phyloP scores from a whole-genome alignment of 2,329 filamentous ascomycete genomes.

The Phaeoacremonium minimum region DNA sequence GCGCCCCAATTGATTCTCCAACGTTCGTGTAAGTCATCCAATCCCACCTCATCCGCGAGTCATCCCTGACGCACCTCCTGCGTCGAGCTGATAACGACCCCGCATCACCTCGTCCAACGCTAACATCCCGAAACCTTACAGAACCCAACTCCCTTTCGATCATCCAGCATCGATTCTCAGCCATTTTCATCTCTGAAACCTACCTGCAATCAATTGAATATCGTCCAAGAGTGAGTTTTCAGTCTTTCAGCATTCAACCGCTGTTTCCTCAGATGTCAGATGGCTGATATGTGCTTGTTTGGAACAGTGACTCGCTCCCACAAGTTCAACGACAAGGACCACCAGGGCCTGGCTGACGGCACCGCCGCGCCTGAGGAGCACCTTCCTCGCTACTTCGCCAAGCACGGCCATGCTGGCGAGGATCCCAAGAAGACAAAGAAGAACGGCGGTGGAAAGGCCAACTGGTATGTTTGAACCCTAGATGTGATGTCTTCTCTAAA shows the following conservation, averaged over 20 bases:
- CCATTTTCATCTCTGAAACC: not conserved
- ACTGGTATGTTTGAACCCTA: conserved; percentile 64
- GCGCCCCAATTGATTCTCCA: too few species aligned
- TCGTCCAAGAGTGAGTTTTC: conserved; percentile 4
- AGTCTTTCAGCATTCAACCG: not conserved
- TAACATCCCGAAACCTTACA: not conserved
- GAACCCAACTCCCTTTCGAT: too few species aligned
- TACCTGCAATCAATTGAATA: conserved; percentile 1
- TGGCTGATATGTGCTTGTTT: conserved; percentile 1
- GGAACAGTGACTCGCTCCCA: conserved; percentile 88
- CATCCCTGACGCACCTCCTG: not conserved
- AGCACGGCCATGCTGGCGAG: conserved; percentile 72
- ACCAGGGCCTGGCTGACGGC: conserved; percentile 74
- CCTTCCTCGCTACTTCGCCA: conserved; percentile 89
- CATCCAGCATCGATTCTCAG: not conserved
- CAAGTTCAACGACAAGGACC: conserved; percentile 92
- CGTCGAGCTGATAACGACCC: not conserved
- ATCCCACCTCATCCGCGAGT: too few species aligned
- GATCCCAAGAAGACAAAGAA: conserved; percentile 97
- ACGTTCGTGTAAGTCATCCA: too few species aligned
- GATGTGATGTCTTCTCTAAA: conserved; percentile 6
- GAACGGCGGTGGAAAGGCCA: conserved; percentile 85
- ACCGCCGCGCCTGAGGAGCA: conserved; percentile 65
- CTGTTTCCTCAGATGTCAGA: not conserved
- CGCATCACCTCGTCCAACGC: not conserved